A percentile compares a stretch with the other conserved stretches of the same genome.
Evolutionary conservation across 768 basidiomycete genomes (phyloP).

Genomic region (Termitomyces sp.): DNA sequence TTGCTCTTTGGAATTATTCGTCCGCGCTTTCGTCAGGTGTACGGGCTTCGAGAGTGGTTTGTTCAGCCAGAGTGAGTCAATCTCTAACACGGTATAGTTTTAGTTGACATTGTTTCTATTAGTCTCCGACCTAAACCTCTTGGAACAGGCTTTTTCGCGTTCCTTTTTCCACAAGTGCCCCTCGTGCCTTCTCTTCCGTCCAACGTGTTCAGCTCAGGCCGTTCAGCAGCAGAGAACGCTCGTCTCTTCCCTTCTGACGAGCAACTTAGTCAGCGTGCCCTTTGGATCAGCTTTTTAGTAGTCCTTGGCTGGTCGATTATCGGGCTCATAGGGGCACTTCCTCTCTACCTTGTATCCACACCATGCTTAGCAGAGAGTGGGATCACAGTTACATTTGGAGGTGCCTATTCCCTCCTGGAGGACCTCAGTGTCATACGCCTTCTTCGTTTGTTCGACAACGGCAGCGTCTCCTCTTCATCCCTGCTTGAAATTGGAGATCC

Average conservation of each 20-base stretch:
- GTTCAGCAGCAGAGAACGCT: conserved; percentile 44
- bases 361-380: conserved; percentile 62
- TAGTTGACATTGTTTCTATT: conserved; percentile 9
- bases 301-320: conserved; percentile 63
- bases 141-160: conserved; percentile 54
- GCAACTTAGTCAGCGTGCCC: conserved; percentile 61
- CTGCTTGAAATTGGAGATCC: conserved; percentile 24
- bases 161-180: conserved; percentile 67
- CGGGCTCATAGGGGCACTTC: conserved; percentile 66
- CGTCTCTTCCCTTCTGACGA: conserved; percentile 70
- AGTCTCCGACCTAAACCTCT: conserved; percentile 65
- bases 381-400: conserved; percentile 38
- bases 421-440: conserved; percentile 76
- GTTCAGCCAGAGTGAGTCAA: conserved; percentile 56
- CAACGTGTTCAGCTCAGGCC: conserved; percentile 51
- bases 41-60: conserved; percentile 75
- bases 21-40: conserved; percentile 68
- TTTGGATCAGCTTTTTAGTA: conserved; percentile 63
- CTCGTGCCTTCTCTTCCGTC: conserved; percentile 53
- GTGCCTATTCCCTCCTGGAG: conserved; percentile 61
- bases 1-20: conserved; percentile 62
- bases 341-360: conserved; percentile 61
- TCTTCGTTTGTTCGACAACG: conserved; percentile 52
- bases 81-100: background rate
- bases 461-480: conserved; percentile 27